phyloP scores from a whole-genome alignment of 2,329 filamentous ascomycete species.

The Ophiognomonia clavigignenti-juglandacearum region DNA sequence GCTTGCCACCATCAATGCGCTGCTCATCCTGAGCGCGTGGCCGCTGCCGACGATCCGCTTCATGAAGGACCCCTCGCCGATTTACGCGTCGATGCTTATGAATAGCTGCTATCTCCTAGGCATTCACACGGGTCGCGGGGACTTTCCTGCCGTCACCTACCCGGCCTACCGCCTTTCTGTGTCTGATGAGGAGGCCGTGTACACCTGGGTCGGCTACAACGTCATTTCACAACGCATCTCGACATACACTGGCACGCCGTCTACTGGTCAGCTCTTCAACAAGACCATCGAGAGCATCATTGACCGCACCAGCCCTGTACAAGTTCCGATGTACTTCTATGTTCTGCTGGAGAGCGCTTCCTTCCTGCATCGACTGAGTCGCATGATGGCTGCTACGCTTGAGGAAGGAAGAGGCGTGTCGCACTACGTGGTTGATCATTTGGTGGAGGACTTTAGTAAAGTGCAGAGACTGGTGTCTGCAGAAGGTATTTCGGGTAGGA shows the following conservation, averaged over 20 bases:
- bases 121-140: constrained; percentile 48
- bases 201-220: constrained; percentile 49
- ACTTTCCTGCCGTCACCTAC: constrained; percentile 43
- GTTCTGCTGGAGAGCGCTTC: constrained; percentile 45
- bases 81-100: constrained; percentile 41
- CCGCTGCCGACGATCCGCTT: constrained; percentile 47
- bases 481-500: constrained; percentile 39
- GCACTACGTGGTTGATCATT: constrained; percentile 39
- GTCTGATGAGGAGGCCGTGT: constrained; percentile 47
- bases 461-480: constrained; percentile 40
- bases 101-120: constrained; percentile 45
- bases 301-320: constrained; percentile 32
- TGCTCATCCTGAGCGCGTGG: constrained; percentile 48
- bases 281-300: constrained; percentile 43
- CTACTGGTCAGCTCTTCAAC: constrained; percentile 40
- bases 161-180: constrained; percentile 36
- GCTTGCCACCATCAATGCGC: constrained; percentile 45
- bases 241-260: constrained; percentile 39
- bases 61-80: constrained; percentile 43
- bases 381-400: constrained; percentile 41
- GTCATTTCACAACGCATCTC: constrained; percentile 43
- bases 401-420: constrained; percentile 42
- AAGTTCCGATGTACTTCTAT: constrained; percentile 39
- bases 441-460: constrained; percentile 49
- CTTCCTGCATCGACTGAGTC: constrained; percentile 45